A percentile compares a stretch with the other conserved stretches of the same genome.
These are phyloP conservation scores for Zelonia costaricensis DNA, from an alignment of 208 protist species.

Conservation along the genomic window DNA sequence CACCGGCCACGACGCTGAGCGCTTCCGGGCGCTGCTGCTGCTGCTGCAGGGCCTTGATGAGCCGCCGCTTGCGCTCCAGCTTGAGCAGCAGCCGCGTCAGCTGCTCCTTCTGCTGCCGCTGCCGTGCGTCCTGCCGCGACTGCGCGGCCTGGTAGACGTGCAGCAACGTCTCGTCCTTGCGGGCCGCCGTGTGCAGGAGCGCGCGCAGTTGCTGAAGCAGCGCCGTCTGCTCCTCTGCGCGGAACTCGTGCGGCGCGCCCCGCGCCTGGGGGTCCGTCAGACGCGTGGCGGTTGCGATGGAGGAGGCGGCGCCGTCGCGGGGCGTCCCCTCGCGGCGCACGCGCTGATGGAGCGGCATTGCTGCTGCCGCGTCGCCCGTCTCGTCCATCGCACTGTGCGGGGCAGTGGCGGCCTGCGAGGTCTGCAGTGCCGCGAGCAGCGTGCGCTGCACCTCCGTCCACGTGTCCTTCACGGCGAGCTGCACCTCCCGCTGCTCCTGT, in stretches of 20 bases:
- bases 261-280: background rate
- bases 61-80: slow-evolving; percentile 26
- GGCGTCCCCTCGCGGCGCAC: background rate
- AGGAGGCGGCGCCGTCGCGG: background rate
- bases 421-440: slow-evolving; percentile 20
- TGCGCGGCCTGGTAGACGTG: slow-evolving; percentile 50
- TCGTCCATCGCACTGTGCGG: background rate
- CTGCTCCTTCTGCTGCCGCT: slow-evolving; percentile 23
- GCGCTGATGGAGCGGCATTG: background rate
- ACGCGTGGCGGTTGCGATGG: background rate
- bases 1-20: background rate
- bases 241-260: slow-evolving; percentile 4
- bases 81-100: slow-evolving; percentile 21
- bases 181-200: slow-evolving; percentile 54
- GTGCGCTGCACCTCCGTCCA: slow-evolving; percentile 30
- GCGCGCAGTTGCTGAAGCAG: slow-evolving; percentile 41
- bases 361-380: background rate
- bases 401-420: slow-evolving; percentile 11
- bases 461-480: slow-evolving; percentile 25
- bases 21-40: slow-evolving; percentile 8
- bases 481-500: slow-evolving; percentile 21
- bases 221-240: slow-evolving; percentile 17
- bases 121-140: slow-evolving; percentile 31
- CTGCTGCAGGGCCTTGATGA: slow-evolving; percentile 23
- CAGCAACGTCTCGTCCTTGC: slow-evolving; percentile 58